These are phyloP conservation scores for Pythium biforme DNA, from an alignment of 352 stramenopile species.

Conservation along the genomic window DNA sequence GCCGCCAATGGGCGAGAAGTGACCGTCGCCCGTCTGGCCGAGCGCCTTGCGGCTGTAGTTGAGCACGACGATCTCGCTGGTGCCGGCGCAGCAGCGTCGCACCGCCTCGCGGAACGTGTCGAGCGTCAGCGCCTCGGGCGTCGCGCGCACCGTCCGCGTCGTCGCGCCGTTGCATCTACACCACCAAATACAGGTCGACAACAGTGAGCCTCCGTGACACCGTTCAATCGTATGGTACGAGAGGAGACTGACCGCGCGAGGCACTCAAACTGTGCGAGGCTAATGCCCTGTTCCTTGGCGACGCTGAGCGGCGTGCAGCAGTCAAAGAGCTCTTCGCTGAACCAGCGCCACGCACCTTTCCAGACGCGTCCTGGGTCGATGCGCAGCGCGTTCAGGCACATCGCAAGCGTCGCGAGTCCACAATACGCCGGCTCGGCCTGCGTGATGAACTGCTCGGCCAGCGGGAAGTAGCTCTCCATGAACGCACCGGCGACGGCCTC, in stretches of 20 bases:
- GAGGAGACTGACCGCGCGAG: slow-evolving; percentile 32
- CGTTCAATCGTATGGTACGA: no score
- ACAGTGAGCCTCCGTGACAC: neutral
- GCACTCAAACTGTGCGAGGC: slow-evolving; percentile 64
- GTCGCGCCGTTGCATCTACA: slow-evolving; percentile 22
- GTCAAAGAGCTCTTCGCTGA: slow-evolving; percentile 82
- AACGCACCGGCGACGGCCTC: slow-evolving; percentile 64
- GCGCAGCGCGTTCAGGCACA: slow-evolving; percentile 78
- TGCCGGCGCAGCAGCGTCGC: slow-evolving; percentile 66
- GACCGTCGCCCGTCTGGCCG: slow-evolving; percentile 93
- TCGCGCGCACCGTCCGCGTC: slow-evolving; percentile 41
- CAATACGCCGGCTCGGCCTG: slow-evolving; percentile 93
- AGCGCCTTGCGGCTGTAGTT: slow-evolving; percentile 92
- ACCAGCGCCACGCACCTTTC: slow-evolving; percentile 83
- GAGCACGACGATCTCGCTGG: slow-evolving; percentile 86
- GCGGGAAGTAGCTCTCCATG: slow-evolving; percentile 92
- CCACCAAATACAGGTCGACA: neutral
- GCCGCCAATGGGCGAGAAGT: slow-evolving; percentile 96
- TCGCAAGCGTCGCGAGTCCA: slow-evolving; percentile 79
- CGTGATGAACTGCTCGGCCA: slow-evolving; percentile 89
- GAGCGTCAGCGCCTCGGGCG: slow-evolving; percentile 40
- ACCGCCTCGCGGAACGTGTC: slow-evolving; percentile 65
- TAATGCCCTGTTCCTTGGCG: slow-evolving; percentile 74
- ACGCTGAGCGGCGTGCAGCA: slow-evolving; percentile 73
- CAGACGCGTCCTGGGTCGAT: slow-evolving; percentile 74